Evolutionary conservation across 768 basidiomycete species (phyloP).

Genomic region (Mrakia hoshinonis): DNA sequence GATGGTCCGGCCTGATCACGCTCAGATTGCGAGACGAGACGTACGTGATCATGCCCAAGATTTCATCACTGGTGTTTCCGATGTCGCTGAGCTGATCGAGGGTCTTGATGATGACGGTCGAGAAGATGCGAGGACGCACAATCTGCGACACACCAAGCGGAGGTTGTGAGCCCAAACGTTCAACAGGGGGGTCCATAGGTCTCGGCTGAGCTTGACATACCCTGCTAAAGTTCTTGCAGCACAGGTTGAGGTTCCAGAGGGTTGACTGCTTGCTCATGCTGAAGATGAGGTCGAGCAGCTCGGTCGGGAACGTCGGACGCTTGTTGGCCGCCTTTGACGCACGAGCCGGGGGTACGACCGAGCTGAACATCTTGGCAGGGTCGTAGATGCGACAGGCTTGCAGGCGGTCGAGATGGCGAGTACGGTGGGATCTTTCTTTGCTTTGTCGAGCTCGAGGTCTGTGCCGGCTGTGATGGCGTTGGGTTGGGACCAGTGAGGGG

Average conservation of each 20-base stretch:
- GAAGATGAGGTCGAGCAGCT: conserved; percentile 9
- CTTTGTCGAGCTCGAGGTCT: no score
- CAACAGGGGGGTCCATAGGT: not conserved
- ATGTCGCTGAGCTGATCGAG: not conserved
- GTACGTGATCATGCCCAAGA: not conserved
- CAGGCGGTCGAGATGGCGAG: no score
- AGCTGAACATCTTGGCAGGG: no score
- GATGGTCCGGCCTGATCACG: not conserved
- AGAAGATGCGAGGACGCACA: not conserved
- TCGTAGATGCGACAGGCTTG: no score
- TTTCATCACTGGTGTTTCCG: not conserved
- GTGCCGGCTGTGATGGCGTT: no score
- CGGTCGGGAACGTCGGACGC: not conserved
- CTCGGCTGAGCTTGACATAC: not conserved
- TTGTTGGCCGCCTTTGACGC: not conserved
- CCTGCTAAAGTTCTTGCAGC: not conserved
- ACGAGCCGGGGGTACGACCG: no score
- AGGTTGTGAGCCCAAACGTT: no score
- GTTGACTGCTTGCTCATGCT: not conserved
- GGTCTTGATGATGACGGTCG: not conserved
- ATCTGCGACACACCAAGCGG: no score
- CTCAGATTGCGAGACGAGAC: not conserved
- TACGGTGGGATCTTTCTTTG: no score
- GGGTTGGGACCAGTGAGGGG: no score
- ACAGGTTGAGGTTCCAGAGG: not conserved